Conservation (phyloP, 768 basidiomycete species). For the Tulasnella sp. region DNA sequence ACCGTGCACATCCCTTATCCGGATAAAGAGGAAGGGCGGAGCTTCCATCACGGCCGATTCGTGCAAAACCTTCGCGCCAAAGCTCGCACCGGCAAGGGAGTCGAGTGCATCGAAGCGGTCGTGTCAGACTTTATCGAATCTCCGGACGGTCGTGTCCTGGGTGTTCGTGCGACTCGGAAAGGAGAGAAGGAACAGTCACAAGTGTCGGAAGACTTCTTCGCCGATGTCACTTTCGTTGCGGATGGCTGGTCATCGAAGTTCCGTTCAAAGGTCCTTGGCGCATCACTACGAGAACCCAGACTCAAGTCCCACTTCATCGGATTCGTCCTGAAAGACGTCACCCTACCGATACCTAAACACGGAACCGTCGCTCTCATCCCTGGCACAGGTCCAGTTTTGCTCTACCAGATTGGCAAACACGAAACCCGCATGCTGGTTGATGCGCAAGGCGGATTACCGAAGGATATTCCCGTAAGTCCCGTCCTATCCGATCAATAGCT, state of each 20-base stretch:
- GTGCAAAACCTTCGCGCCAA: slow-evolving; percentile 65
- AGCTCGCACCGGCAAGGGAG: slow-evolving; percentile 46
- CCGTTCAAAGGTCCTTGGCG: slow-evolving; percentile 38
- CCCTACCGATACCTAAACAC: slow-evolving; percentile 59
- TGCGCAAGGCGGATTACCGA: slow-evolving; percentile 70
- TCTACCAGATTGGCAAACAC: slow-evolving; percentile 82
- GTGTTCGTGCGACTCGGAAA: slow-evolving; percentile 49
- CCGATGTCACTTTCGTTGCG: slow-evolving; percentile 74
- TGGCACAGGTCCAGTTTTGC: slow-evolving; percentile 73
- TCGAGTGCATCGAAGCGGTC: slow-evolving; percentile 77
- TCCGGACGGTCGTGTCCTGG: slow-evolving; percentile 45
- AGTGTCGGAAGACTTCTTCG: slow-evolving; percentile 40
- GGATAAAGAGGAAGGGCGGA: slow-evolving; percentile 52
- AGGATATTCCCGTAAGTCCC: slow-evolving; percentile 55
- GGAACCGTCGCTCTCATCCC: slow-evolving; percentile 78
- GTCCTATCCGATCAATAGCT: neutral
- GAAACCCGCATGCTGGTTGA: slow-evolving; percentile 94
- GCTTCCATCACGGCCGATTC: slow-evolving; percentile 91
- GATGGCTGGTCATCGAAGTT: slow-evolving; percentile 97
- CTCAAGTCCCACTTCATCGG: slow-evolving; percentile 78
- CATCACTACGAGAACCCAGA: slow-evolving; percentile 17
- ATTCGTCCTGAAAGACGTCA: slow-evolving; percentile 64
- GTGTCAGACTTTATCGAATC: slow-evolving; percentile 64
- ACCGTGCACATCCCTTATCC: slow-evolving; percentile 89
- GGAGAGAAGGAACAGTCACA: slow-evolving; percentile 27